These are phyloP conservation scores for rapeseed (Brassica napus) DNA, from an alignment of 345 rosid genomes.

Conservation along the genomic window Da-Ae NC_063438.1:4206501-4207000, in stretches of 20 bases:
- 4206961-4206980: constrained; percentile 96
- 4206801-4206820: too few species aligned
- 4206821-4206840: too few species aligned
- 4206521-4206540: constrained; percentile 97
- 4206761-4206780: too few species aligned
- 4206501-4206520: constrained; percentile 65
- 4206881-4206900: constrained; percentile 75
- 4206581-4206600: constrained; percentile 14
- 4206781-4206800: too few species aligned
- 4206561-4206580: constrained; percentile 86
- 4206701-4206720: too few species aligned
- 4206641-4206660: too few species aligned
- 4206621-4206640: too few species aligned
- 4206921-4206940: constrained; percentile 74
- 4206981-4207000: constrained; percentile 76
- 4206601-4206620: background rate
- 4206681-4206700: too few species aligned
- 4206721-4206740: too few species aligned
- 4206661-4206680: too few species aligned
- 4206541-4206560: constrained; percentile 90
- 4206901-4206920: constrained; percentile 92
- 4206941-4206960: constrained; percentile 90
- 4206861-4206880: constrained; percentile 48
- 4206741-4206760: too few species aligned
- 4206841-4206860: too few species aligned